phyloP scores from a whole-genome alignment of 2,329 filamentous ascomycete species.

The Pseudogymnoascus sp. region DNA sequence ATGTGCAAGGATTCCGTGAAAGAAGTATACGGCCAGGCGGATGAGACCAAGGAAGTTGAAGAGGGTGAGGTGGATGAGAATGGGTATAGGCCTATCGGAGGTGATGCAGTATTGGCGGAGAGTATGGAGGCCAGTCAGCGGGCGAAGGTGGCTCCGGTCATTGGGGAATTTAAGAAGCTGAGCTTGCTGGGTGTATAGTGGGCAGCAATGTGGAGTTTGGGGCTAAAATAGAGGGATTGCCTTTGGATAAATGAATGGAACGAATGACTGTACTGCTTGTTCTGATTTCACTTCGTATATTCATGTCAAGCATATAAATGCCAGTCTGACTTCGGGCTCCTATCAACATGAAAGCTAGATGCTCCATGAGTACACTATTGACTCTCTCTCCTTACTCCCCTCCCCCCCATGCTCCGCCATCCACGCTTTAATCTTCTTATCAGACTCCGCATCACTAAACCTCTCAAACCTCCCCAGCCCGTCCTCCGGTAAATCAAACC shows the following conservation, averaged over 20 bases:
- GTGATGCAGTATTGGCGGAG: conserved; percentile 27
- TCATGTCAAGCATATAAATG: background rate
- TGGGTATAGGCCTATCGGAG: conserved; percentile 24
- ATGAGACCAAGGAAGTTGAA: conserved; percentile 17
- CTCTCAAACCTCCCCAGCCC: conserved; percentile 24
- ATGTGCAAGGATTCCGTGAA: conserved; percentile 57
- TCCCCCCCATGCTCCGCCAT: conserved; percentile 12
- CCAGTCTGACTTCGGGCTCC: background rate
- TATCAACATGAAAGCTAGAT: background rate
- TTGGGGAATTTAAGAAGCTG: conserved; percentile 36
- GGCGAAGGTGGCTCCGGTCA: conserved; percentile 24
- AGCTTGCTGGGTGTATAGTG: conserved; percentile 27
- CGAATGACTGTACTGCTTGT: background rate
- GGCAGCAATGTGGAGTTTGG: conserved; percentile 6
- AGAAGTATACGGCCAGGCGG: conserved; percentile 55
- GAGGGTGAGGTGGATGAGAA: conserved; percentile 23
- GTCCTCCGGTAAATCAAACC: conserved; percentile 33
- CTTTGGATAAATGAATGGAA: conserved; percentile 7
- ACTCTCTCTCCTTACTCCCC: background rate
- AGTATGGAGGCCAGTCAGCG: conserved; percentile 24
- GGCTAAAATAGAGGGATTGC: conserved; percentile 2
- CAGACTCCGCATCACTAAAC: conserved; percentile 19
- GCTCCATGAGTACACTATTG: background rate
- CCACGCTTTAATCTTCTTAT: conserved; percentile 22
- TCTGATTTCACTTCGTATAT: background rate